Evolutionary conservation across 208 protist species (phyloP), one percentile per base, ranked within the genome.

Genomic region (Acanthamoeba healyi): DNA sequence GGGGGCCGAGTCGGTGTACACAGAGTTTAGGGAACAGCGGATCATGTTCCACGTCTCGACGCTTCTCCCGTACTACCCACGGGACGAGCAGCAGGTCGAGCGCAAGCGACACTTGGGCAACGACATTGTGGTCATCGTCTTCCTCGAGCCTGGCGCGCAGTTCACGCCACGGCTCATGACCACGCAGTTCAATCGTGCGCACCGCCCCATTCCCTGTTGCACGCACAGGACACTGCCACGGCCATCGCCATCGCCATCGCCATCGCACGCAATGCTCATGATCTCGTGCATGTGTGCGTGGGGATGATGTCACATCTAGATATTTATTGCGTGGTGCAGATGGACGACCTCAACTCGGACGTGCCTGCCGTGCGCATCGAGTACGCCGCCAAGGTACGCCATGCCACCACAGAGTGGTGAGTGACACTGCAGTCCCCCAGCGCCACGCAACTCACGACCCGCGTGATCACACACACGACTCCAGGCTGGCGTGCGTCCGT

Each of bases 21-120:
- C 92, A 61, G 44, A 82, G 17, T 94, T 94, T 58, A 82, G 54
- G 36, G 79, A 94, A 36, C 81, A 88, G 79, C 38, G 51, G 1
- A 77, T 94, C 40, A 94, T 94, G 92, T 94, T 94, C 63, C 92
- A 94, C 58, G 92, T 94, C 15, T 74, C 49, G 2, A 94, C 92
- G 12, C 14, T 94, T 6, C 81, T 94, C 3, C 92, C 92, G 7
- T 94, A 58, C 51, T 90, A 38, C 38, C 92, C 72, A 26, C 29
- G 29, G 6, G 92, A 94, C 36, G 72, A 87, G 51, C 92, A 94
- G 51, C 38, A 79, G 70, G 88, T 93, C n/a, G 88, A 93, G 40
- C 88, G 88, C 49, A 93, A 93, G 44, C 61, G 88, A 44, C 88
- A 93, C 81, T 24, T 93, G 88, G 88, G 88, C 88, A 93, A 93